Conservation (phyloP, 805 yeast genomes). For the Cyberlindnera mississippiensis region DNA sequence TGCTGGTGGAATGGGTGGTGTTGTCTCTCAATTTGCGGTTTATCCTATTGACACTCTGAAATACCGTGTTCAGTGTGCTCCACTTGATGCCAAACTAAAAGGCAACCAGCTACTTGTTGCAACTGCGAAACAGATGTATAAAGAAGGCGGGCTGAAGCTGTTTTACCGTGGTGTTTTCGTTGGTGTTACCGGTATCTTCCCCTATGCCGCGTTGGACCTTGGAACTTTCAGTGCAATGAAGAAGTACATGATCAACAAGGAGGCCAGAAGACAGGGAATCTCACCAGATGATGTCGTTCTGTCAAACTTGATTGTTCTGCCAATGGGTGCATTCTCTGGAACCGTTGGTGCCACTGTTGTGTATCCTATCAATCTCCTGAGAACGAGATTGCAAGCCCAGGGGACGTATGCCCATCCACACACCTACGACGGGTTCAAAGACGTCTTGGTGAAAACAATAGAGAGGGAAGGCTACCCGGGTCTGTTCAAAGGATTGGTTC, state of each 20-base stretch:
- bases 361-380: constrained; percentile 83
- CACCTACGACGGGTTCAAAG: constrained; percentile 71
- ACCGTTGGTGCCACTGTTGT: constrained; percentile 94
- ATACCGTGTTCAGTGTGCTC: constrained; percentile 90
- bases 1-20: constrained; percentile 97
- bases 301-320: constrained; percentile 75
- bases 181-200: constrained; percentile 95
- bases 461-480: constrained; percentile 87
- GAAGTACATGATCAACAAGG: constrained; percentile 62
- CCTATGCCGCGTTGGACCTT: constrained; percentile 93
- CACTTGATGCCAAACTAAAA: constrained; percentile 55
- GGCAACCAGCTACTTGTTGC: constrained; percentile 58
- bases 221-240: constrained; percentile 91
- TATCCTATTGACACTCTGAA: constrained; percentile 95
- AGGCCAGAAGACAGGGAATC: constrained; percentile 50
- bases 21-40: constrained; percentile 84
- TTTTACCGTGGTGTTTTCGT: constrained; percentile 87
- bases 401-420: constrained; percentile 96
- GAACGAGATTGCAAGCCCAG: constrained; percentile 96
- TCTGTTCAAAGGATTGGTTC: constrained; percentile 86
- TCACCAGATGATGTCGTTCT: constrained; percentile 64
- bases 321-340: constrained; percentile 94
- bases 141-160: constrained; percentile 69
- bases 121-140: constrained; percentile 77
- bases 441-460: constrained; percentile 72